A percentile compares a stretch with the other conserved stretches of the same genome.
Evolutionary conservation across 2,329 filamentous ascomycete genomes (phyloP).

Genomic region (Fusarium pseudocircinatum): DNA sequence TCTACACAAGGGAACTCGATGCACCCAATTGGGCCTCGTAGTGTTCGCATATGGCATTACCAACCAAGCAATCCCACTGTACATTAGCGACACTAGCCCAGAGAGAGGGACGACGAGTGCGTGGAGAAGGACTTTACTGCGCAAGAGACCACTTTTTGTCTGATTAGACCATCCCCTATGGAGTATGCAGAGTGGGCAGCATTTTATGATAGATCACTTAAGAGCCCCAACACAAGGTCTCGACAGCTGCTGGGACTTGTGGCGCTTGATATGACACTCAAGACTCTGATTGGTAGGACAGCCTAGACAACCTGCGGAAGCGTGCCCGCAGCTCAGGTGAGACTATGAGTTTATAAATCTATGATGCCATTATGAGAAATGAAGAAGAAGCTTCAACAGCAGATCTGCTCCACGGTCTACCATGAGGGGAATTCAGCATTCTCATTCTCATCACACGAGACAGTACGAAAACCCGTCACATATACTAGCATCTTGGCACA

Average conservation of each 20-base stretch:
- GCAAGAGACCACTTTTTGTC: slow-evolving; percentile 30
- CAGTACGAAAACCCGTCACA: not conserved
- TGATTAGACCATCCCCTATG: slow-evolving; percentile 37
- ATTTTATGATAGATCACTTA: slow-evolving; percentile 36
- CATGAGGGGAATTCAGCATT: not conserved
- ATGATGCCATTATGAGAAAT: slow-evolving; percentile 27
- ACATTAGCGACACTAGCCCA: slow-evolving; percentile 25
- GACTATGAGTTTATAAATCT: slow-evolving; percentile 27
- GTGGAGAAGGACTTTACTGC: slow-evolving; percentile 15
- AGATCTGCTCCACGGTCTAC: not conserved
- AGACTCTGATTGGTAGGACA: slow-evolving; percentile 4
- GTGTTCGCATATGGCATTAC: not conserved
- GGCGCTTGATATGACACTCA: slow-evolving; percentile 30
- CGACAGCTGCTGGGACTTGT: slow-evolving; percentile 10
- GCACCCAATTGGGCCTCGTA: not conserved
- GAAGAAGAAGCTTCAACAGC: slow-evolving; percentile 13
- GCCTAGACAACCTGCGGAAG: not conserved
- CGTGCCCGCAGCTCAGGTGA: slow-evolving; percentile 22
- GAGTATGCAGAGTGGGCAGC: slow-evolving; percentile 6
- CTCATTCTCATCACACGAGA: slow-evolving; percentile 6
- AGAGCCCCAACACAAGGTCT: slow-evolving; percentile 17
- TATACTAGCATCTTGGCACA: slow-evolving; percentile 8
- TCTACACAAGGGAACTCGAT: not conserved
- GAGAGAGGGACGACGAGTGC: not conserved
- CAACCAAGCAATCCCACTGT: slow-evolving; percentile 7